phyloP scores from a whole-genome alignment of 2,329 filamentous ascomycete species.

The Exophiala dermatitidis region DNA sequence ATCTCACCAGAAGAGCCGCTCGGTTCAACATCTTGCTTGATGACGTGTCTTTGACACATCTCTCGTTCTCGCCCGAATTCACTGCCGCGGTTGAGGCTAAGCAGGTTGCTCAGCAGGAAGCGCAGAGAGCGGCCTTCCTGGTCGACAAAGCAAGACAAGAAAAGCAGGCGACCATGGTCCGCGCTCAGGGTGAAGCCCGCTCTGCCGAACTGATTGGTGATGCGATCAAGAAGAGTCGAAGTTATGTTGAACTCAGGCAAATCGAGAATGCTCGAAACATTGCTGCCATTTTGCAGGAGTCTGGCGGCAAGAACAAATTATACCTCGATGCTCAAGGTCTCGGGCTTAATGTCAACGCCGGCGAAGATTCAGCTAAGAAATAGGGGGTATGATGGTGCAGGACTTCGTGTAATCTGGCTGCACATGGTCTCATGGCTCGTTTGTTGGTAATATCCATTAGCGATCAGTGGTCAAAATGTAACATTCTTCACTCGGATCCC shows the following conservation, averaged over 20 bases:
- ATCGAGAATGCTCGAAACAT: conserved; percentile 93
- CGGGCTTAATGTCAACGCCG: conserved; percentile 69
- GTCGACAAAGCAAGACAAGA: conserved; percentile 98
- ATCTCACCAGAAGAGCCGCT: conserved; percentile 80
- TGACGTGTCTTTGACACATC: conserved; percentile 86
- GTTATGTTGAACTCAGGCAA: conserved; percentile 94
- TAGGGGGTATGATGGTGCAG: background rate
- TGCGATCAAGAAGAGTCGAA: conserved; percentile 98
- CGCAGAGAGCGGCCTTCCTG: conserved; percentile 91
- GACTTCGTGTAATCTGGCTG: background rate
- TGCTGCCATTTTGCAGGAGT: conserved; percentile 79
- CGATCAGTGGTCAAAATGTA: conserved; percentile 20
- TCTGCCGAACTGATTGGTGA: conserved; percentile 97
- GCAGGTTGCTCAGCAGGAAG: conserved; percentile 76
- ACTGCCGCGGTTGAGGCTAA: conserved; percentile 63
- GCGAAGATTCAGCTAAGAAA: conserved; percentile 18
- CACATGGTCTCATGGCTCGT: background rate
- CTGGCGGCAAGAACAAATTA: conserved; percentile 81
- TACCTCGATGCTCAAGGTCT: conserved; percentile 87
- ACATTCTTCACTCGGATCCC: conserved; percentile 24
- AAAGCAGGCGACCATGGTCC: conserved; percentile 98
- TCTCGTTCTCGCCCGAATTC: conserved; percentile 63
- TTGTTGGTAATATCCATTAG: conserved; percentile 15
- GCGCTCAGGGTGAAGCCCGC: conserved; percentile 96
- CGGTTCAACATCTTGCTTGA: conserved; percentile 97